Evolutionary conservation across 331 rosid genomes (phyloP).

Genomic region (Phaseolus coccineus): DNA sequence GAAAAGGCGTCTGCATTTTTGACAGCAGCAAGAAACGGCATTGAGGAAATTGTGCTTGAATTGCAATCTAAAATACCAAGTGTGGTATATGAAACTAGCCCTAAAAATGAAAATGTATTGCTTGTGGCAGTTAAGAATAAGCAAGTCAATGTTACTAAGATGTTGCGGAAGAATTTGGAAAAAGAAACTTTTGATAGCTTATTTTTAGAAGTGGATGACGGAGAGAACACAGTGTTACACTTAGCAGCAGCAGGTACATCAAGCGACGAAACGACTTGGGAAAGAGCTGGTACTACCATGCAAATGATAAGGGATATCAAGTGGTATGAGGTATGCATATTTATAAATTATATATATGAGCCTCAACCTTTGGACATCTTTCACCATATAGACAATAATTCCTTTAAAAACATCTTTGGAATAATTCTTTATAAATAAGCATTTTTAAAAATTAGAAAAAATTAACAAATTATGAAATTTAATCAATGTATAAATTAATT

Average conservation of each 20-base stretch:
- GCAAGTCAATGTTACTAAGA: slow-evolving; percentile 14
- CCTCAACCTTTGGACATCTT: no score
- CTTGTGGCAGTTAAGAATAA: slow-evolving; percentile 42
- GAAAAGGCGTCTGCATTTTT: slow-evolving; percentile 18
- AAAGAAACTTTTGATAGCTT: not conserved
- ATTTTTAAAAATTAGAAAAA: no score
- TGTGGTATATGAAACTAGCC: not conserved
- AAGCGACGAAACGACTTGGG: slow-evolving; percentile 34
- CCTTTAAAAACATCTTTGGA: no score
- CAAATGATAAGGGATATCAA: slow-evolving; percentile 60
- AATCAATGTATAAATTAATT: no score
- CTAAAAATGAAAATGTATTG: slow-evolving; percentile 32
- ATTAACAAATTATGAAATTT: no score
- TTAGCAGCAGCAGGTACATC: slow-evolving; percentile 42
- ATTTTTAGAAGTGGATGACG: slow-evolving; percentile 29
- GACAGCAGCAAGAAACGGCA: slow-evolving; percentile 45
- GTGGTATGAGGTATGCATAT: slow-evolving; percentile 53
- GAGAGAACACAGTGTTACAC: slow-evolving; percentile 54
- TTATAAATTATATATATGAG: not conserved
- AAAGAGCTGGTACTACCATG: slow-evolving; percentile 41
- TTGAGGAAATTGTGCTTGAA: slow-evolving; percentile 1
- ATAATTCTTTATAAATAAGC: no score
- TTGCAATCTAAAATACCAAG: not conserved
- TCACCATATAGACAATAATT: no score
- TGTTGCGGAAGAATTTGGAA: not conserved